These are phyloP conservation scores for Xylaria cubensis DNA, from an alignment of 495 filamentous ascomycete genomes.

Conservation along the genomic window DNA sequence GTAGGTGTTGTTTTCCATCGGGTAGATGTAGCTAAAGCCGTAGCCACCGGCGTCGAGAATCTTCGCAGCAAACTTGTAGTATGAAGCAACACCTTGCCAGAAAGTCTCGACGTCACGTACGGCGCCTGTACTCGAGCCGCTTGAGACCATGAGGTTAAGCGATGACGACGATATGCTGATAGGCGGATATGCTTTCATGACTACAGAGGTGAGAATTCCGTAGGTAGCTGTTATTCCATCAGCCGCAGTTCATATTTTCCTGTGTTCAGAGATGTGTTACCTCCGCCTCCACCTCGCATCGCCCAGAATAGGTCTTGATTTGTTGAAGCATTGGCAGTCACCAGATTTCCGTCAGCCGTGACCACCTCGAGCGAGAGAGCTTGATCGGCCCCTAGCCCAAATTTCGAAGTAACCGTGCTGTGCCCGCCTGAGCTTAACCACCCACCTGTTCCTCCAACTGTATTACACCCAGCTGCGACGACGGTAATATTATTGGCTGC, in stretches of 20 bases:
- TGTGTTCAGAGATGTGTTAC: slow-evolving; percentile 63
- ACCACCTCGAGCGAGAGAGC: slow-evolving; percentile 65
- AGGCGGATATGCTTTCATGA: slow-evolving; percentile 47
- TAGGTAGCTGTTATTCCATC: slow-evolving; percentile 36
- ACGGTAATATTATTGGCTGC: slow-evolving; percentile 52
- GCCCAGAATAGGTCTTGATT: slow-evolving; percentile 69
- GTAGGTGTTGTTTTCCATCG: slow-evolving; percentile 33
- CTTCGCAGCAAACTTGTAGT: slow-evolving; percentile 49
- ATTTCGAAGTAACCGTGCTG: slow-evolving; percentile 56
- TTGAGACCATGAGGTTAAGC: slow-evolving; percentile 49
- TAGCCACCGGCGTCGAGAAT: slow-evolving; percentile 52
- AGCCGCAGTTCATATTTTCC: slow-evolving; percentile 50
- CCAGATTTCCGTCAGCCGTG: slow-evolving; percentile 50
- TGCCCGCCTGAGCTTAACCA: slow-evolving; percentile 65
- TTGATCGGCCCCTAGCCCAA: slow-evolving; percentile 67
- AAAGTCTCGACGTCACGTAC: slow-evolving; percentile 49
- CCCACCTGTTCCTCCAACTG: slow-evolving; percentile 52
- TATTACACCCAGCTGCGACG: slow-evolving; percentile 60
- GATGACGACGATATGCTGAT: slow-evolving; percentile 34
- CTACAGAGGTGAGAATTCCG: slow-evolving; percentile 56
- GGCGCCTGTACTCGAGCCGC: slow-evolving; percentile 4
- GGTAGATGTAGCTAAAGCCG: slow-evolving; percentile 51
- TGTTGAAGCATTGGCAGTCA: slow-evolving; percentile 50
- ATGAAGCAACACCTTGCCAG: slow-evolving; percentile 52
- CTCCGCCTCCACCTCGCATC: slow-evolving; percentile 60